Evolutionary conservation across 768 basidiomycete genomes (phyloP).

Genomic region (Leccinellum rugosiceps): DNA sequence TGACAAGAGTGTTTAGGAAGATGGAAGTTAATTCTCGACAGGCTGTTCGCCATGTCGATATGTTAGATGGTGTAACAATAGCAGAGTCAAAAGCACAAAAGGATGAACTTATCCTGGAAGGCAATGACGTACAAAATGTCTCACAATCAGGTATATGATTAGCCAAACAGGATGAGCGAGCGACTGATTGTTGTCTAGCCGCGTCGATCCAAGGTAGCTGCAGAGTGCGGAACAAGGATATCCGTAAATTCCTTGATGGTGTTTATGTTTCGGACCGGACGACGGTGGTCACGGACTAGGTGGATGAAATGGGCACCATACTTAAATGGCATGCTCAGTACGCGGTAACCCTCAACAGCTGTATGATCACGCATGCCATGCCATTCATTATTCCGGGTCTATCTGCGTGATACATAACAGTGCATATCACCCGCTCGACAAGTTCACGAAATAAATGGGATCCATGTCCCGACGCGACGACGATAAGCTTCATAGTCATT

Average conservation of each 20-base stretch:
- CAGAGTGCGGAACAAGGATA: slow-evolving; percentile 99
- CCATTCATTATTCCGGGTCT: slow-evolving; percentile 5
- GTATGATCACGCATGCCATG: slow-evolving; percentile 29
- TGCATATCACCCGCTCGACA: background rate
- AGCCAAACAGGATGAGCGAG: background rate
- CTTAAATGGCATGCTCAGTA: slow-evolving; percentile 18
- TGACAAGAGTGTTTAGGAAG: background rate
- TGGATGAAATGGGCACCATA: slow-evolving; percentile 10
- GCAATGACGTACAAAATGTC: slow-evolving; percentile 95
- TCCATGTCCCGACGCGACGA: slow-evolving; percentile 73
- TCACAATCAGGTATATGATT: slow-evolving; percentile 80
- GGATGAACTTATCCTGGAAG: slow-evolving; percentile 91
- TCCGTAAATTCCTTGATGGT: slow-evolving; percentile 97
- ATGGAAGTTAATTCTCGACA: slow-evolving; percentile 28
- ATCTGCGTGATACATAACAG: background rate
- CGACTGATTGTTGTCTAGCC: slow-evolving; percentile 44
- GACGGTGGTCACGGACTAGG: slow-evolving; percentile 48
- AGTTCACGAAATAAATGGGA: slow-evolving; percentile 75
- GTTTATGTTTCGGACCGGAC: slow-evolving; percentile 87
- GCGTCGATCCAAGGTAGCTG: slow-evolving; percentile 97
- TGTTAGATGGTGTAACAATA: slow-evolving; percentile 86
- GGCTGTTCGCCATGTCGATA: slow-evolving; percentile 88
- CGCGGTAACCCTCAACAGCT: slow-evolving; percentile 20
- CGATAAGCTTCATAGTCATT: slow-evolving; percentile 79
- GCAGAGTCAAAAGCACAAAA: slow-evolving; percentile 88